phyloP scores from a whole-genome alignment of 2,329 filamentous ascomycete species.

The Trichophyton mentagrophytes region DNA sequence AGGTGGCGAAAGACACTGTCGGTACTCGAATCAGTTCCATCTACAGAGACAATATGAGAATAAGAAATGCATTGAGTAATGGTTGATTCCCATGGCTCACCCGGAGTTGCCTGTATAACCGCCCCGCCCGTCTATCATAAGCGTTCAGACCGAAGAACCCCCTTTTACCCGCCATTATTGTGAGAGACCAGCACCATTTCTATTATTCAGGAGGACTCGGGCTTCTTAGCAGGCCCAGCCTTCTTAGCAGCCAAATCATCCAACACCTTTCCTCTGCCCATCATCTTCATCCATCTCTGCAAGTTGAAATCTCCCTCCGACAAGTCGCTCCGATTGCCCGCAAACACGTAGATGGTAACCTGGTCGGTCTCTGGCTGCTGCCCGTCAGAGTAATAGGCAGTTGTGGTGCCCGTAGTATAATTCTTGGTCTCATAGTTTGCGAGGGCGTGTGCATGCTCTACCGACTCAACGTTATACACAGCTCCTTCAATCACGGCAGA shows the following conservation, averaged over 20 bases:
- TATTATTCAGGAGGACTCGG: no score
- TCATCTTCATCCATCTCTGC: slow-evolving; percentile 1
- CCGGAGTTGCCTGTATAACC: no score
- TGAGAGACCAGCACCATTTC: background rate
- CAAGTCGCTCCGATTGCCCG: slow-evolving; percentile 2
- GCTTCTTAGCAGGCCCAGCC: background rate
- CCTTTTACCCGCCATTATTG: no score
- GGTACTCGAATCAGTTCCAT: no score
- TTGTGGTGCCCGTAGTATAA: background rate
- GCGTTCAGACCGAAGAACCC: no score
- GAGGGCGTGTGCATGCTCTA: slow-evolving; percentile 4
- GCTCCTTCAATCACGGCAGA: slow-evolving; percentile 14
- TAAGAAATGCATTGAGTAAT: no score
- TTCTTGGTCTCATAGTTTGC: slow-evolving; percentile 7
- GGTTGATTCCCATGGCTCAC: no score
- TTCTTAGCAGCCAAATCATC: slow-evolving; percentile 1
- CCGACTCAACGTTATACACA: slow-evolving; percentile 16
- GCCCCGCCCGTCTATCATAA: no score
- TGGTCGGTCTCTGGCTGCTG: background rate
- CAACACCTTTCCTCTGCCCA: background rate
- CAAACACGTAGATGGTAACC: slow-evolving; percentile 6
- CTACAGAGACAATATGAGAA: no score
- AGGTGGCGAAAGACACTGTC: no score
- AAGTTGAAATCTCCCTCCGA: slow-evolving; percentile 6
- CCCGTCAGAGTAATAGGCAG: slow-evolving; percentile 4